A percentile compares a stretch with the other conserved stretches of the same genome.
phyloP scores from a whole-genome alignment of 208 protist species.

The Leishmania mexicana region DNA sequence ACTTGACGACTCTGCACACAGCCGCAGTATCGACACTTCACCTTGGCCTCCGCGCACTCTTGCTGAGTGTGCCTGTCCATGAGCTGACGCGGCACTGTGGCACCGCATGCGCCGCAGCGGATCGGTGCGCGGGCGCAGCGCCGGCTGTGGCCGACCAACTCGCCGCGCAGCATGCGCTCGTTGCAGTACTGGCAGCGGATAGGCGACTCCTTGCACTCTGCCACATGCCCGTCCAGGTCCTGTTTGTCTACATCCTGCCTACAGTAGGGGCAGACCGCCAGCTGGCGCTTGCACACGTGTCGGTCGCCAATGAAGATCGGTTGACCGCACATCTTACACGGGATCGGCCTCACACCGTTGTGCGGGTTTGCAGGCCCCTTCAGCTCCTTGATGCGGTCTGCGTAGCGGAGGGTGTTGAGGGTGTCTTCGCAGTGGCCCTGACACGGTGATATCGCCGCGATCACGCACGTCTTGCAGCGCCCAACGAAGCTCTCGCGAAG shows the following conservation, averaged over 20 bases:
- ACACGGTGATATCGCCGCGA: constrained; percentile 93
- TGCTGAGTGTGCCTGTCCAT: constrained; percentile 60
- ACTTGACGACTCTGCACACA: constrained; percentile 37
- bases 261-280: constrained; percentile 73
- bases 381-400: constrained; percentile 94
- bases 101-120: constrained; percentile 60
- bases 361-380: constrained; percentile 38
- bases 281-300: constrained; percentile 71
- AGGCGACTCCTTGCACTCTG: constrained; percentile 70
- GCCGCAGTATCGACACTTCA: constrained; percentile 79
- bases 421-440: constrained; percentile 93
- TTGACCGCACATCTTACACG: constrained; percentile 71
- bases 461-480: constrained; percentile 92
- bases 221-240: constrained; percentile 67
- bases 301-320: constrained; percentile 69
- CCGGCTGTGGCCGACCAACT: constrained; percentile 51
- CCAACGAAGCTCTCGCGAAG: constrained; percentile 96
- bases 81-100: constrained; percentile 47
- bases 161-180: constrained; percentile 65
- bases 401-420: constrained; percentile 98
- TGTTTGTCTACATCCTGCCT: constrained; percentile 64
- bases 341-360: constrained; percentile 45
- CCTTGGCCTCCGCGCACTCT: constrained; percentile 61
- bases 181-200: constrained; percentile 73
- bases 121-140: constrained; percentile 59